Evolutionary conservation across 1,139 yeast genomes (phyloP), one percentile per base, ranked within the genome.

Genomic region (Kodamaea sp.): DNA sequence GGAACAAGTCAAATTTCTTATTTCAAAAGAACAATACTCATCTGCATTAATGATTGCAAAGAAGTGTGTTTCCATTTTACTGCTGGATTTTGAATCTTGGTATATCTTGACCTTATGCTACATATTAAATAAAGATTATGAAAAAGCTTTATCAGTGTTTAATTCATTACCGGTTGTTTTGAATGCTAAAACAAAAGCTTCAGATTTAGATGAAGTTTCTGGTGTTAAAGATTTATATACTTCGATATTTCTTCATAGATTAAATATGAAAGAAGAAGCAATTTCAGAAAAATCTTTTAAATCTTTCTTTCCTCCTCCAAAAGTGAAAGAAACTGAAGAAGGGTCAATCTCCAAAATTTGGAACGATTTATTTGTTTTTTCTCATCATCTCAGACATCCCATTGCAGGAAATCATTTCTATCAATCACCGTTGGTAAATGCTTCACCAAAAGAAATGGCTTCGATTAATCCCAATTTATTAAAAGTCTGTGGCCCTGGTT

Each of bases 41-140:
- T 41, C 51, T 8, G 76, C 75, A 0, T 43, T 62, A 38, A 43
- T 46, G 4, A 48, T 69, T 11, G 65, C 75, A 8, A 52, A 63
- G 38, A 55, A 54, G 20, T 55, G 67, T 12, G 58, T 69, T 7
- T 47, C 55, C 25, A 55, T 68, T 5, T 49, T 70, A 27, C 75
- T 75, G 5, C 57, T 69, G 30, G 75, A 70, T 44, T 70, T 63
- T 40, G 75, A 70, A 26, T 57, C 67, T 32, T 70, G 76, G 75
- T 63, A 55, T 46, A 50, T 54, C 30, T 53, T 70, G 28, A 56
- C 67, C 3, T 51, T 69, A 27, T 58, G 69, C 42, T 65, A 69
- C 42, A 51, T 67, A 9, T 47, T 70, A 33, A 46, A 41, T 2
- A 54, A 55, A n/a, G 58, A 69, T 37, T 61, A 52, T 43, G 52